Base-by-base conservation (phyloP, 164 flowering plant genomes). In the Magnolia officinalis region DNA sequence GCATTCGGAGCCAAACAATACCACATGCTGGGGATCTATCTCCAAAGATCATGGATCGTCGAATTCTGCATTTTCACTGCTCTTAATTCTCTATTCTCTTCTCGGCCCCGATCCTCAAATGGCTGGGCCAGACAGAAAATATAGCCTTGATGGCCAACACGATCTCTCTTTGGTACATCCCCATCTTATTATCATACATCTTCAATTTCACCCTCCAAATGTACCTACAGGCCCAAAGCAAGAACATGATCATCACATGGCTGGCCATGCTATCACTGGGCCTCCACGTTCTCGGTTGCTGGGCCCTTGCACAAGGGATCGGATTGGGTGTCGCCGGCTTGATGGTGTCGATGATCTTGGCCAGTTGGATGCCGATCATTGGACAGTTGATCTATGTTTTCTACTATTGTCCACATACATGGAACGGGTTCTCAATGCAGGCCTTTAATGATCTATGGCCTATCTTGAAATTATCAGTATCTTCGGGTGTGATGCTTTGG, bases 401-500 rank as follows among this genome's bases (percentile, higher is more conserved):
- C 0, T 90, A 91, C 7, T 81, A 87, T 3, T 90, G 92, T 58
- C 84, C 73, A 1, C 83, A 82, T 2, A 89, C 94, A 6, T 90
- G 92, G 94, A 85, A 45, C 4, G 92, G 94, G 51, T 85, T 90
- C 80, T 85, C 90, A 6, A 1, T 64, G 1, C 31, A 77, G 8
- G 95, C 95, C 9, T 87, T 88, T 70, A 78, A 76, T 59, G 91
- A 86, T 76, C 82, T 91, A 0, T 84, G 88, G 85, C 89, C 86
- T 0, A 80, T 89, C 1, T 21, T 86, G 70, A 88, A 86, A 81
- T 88, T 91, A 6, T 89, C 95, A 9, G 1, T 86, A 6, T 84
- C 95, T 2, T 90, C 95, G 45, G 93, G 90, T 18, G 86, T 68
- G 8, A 89, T 91, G 95, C 78, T 91, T 5, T 90, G 95, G 93